Percentiles rank a stretch among this genome's conserved stretches.
These are phyloP conservation scores for Ensete ventricosum DNA, from an alignment of 176 grass and related monocot species.

Conservation along the genomic window DNA sequence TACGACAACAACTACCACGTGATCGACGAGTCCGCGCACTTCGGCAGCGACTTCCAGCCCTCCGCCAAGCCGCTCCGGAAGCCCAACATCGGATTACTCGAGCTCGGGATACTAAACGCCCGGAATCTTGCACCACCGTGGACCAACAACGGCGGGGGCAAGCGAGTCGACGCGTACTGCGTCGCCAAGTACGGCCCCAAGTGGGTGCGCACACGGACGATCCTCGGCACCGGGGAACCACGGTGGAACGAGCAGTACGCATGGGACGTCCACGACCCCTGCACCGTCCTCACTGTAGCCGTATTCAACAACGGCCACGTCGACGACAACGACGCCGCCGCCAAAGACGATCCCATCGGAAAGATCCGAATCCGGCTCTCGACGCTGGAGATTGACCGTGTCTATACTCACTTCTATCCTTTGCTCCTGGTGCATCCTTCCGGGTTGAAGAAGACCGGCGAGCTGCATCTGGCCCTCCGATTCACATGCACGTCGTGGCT, in stretches of 20 bases:
- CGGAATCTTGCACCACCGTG: not conserved
- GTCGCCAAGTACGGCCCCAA: constrained; percentile 20
- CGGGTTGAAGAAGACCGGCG: constrained; percentile 20
- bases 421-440: constrained; percentile 3
- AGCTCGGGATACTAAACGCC: constrained; percentile 17
- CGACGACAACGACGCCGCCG: not conserved
- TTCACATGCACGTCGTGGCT: constrained; percentile 26
- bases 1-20: constrained; percentile 36
- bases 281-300: constrained; percentile 43
- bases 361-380: constrained; percentile 33
- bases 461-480: constrained; percentile 33
- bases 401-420: constrained; percentile 11
- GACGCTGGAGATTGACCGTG: constrained; percentile 15
- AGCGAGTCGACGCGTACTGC: constrained; percentile 10
- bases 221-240: constrained; percentile 4
- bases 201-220: constrained; percentile 28
- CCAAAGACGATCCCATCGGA: constrained; percentile 11
- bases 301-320: constrained; percentile 30
- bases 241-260: constrained; percentile 39
- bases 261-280: constrained; percentile 36
- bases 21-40: constrained; percentile 20
- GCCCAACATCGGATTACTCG: constrained; percentile 1
- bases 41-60: constrained; percentile 32
- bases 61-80: constrained; percentile 11
- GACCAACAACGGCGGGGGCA: not conserved